Evolutionary conservation across 169 alveolate genomes (phyloP).

Genomic region (Plasmodium vivax): DNA sequence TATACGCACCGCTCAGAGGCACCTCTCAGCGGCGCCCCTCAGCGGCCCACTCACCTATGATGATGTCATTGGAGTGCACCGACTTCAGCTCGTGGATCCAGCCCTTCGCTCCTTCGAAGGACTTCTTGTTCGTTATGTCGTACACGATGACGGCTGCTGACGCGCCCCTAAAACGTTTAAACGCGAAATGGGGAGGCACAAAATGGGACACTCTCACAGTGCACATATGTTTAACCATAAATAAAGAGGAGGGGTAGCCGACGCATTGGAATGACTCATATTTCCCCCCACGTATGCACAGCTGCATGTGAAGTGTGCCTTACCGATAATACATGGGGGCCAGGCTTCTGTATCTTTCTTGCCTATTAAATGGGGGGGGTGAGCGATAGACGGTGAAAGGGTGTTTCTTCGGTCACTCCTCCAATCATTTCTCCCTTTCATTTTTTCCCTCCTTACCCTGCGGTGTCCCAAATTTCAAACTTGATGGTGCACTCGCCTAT

Average conservation of each 20-base stretch:
- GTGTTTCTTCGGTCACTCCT: neutral
- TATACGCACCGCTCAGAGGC: no score
- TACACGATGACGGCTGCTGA: conserved; percentile 93
- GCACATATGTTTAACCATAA: neutral
- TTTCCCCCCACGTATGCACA: neutral
- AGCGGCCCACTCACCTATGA: conserved; percentile 70
- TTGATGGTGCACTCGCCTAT: conserved; percentile 86
- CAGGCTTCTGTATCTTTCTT: conserved; percentile 89
- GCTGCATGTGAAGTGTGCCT: neutral
- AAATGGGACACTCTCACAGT: neutral
- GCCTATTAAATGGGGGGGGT: conserved; percentile 65
- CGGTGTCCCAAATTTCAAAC: conserved; percentile 94
- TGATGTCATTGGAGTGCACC: conserved; percentile 86
- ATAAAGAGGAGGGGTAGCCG: neutral
- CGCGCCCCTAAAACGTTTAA: conserved; percentile 85
- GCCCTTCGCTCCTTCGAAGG: conserved; percentile 91
- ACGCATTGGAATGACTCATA: neutral
- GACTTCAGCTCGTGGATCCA: conserved; percentile 92
- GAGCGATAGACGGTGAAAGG: neutral
- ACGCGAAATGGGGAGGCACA: neutral
- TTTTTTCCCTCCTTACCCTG: conserved; percentile 82
- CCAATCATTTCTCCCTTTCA: neutral
- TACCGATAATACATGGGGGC: conserved; percentile 92
- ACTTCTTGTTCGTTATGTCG: conserved; percentile 88
- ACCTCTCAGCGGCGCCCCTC: neutral